Evolutionary conservation across 2,329 filamentous ascomycete species (phyloP).

Genomic region (Thermomyces lanuginosus): DNA sequence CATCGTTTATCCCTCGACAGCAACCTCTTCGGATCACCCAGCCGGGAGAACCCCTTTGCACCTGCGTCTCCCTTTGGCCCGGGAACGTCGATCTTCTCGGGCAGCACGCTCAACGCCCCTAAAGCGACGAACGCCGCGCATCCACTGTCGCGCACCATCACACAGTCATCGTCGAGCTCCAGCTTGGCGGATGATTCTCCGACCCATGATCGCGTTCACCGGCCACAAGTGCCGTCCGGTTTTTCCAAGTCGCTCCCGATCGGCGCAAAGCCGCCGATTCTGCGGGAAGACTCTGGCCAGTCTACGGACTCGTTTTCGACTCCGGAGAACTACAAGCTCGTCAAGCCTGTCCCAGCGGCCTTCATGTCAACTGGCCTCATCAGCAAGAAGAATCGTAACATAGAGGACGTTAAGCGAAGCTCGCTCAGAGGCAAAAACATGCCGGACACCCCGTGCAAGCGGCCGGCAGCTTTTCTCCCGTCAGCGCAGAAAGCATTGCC

Average conservation of each 20-base stretch:
- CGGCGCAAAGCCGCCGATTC: conserved; percentile 41
- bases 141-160: conserved; percentile 72
- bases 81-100: conserved; percentile 28
- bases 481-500: conserved; percentile 40
- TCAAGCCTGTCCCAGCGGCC: conserved; percentile 60
- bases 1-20: conserved; percentile 67
- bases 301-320: conserved; percentile 48
- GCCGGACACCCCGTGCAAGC: conserved; percentile 94
- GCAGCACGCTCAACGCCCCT: conserved; percentile 15
- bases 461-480: conserved; percentile 53
- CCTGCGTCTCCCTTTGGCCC: conserved; percentile 34
- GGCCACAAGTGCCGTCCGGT: conserved; percentile 35
- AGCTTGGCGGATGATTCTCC: conserved; percentile 59
- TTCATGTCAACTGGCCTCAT: conserved; percentile 92
- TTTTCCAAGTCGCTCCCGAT: conserved; percentile 65
- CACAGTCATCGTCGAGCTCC: conserved; percentile 70
- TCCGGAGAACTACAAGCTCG: conserved; percentile 58
- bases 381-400: conserved; percentile 80
- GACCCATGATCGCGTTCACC: conserved; percentile 43
- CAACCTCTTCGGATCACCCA: conserved; percentile 46
- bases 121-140: conserved; percentile 41
- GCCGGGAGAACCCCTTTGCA: conserved; percentile 50
- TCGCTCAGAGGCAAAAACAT: conserved; percentile 47
- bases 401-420: conserved; percentile 45
- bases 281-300: conserved; percentile 33